A percentile compares a stretch with the other conserved stretches of the same genome.
Evolutionary conservation across 1,284 basidiomycete genomes (phyloP).

Genomic region (Phlebopus sp.): DNA sequence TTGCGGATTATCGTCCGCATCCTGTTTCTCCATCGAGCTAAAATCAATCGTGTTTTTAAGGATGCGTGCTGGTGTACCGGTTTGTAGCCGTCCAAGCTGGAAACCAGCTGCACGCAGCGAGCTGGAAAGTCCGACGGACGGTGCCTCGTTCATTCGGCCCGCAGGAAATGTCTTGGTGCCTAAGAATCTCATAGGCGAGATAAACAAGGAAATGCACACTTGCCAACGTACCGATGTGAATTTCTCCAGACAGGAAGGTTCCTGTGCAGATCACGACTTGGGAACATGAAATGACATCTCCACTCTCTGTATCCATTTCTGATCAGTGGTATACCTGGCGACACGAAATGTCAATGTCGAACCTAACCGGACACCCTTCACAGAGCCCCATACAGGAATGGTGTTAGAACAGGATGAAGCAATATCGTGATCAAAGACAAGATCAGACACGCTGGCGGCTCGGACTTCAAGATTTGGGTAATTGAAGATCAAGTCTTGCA

Average conservation of each 20-base stretch:
- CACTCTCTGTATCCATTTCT: slow-evolving; percentile 50
- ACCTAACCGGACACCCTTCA: slow-evolving; percentile 73
- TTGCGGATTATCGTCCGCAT: slow-evolving; percentile 55
- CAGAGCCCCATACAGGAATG: slow-evolving; percentile 42
- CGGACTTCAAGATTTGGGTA: slow-evolving; percentile 71
- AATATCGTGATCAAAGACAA: slow-evolving; percentile 58
- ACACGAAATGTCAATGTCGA: slow-evolving; percentile 11
- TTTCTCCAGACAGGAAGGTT: slow-evolving; percentile 86
- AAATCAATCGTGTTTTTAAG: slow-evolving; percentile 72
- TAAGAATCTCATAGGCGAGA: slow-evolving; percentile 25
- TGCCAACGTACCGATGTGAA: slow-evolving; percentile 68
- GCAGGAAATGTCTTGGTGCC: slow-evolving; percentile 77
- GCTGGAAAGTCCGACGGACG: slow-evolving; percentile 71
- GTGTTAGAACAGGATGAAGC: slow-evolving; percentile 24
- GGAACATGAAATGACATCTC: slow-evolving; percentile 75
- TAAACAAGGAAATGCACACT: neutral
- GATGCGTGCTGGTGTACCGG: slow-evolving; percentile 85
- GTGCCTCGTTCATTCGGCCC: slow-evolving; percentile 76
- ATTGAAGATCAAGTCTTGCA: slow-evolving; percentile 66
- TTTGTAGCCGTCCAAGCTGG: slow-evolving; percentile 80
- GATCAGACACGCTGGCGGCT: slow-evolving; percentile 77
- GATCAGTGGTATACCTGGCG: neutral
- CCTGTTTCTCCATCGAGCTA: slow-evolving; percentile 51
- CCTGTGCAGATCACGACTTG: slow-evolving; percentile 88
- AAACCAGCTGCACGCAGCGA: slow-evolving; percentile 78